Conservation (phyloP, 2,329 filamentous ascomycete species). For the Colletotrichum agaves region DNA sequence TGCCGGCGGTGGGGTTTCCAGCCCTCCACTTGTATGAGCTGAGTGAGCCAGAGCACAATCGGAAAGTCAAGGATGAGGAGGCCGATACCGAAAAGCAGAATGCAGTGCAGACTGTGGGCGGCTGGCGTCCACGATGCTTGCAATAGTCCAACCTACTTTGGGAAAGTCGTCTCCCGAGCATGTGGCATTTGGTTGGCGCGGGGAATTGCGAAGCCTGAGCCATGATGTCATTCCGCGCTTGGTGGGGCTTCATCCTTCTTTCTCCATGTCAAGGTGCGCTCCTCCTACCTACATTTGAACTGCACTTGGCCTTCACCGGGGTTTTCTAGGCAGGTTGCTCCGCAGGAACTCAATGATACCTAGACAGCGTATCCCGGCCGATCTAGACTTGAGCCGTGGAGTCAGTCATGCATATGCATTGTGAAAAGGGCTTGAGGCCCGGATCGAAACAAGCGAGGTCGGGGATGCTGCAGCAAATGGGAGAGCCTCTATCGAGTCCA, state of each 20-base stretch:
- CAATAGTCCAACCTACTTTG: slow-evolving; percentile 1
- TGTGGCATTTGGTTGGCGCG: slow-evolving; percentile 29
- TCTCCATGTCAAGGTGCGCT: background rate
- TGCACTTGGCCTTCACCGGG: slow-evolving; percentile 12
- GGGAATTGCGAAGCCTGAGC: background rate
- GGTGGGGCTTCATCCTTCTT: slow-evolving; percentile 8
- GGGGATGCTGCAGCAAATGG: slow-evolving; percentile 12
- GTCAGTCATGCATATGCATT: slow-evolving; percentile 34
- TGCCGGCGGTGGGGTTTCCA: slow-evolving; percentile 5
- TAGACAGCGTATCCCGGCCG: slow-evolving; percentile 3
- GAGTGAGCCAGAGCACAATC: background rate
- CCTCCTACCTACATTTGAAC: background rate
- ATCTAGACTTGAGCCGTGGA: slow-evolving; percentile 29
- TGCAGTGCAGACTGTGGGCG: background rate
- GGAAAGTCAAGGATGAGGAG: background rate
- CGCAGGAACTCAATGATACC: background rate
- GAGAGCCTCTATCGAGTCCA: slow-evolving; percentile 18
- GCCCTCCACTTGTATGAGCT: slow-evolving; percentile 1
- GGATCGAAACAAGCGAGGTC: slow-evolving; percentile 30
- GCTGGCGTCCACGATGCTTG: slow-evolving; percentile 27
- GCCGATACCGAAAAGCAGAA: background rate
- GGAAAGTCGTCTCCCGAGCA: background rate
- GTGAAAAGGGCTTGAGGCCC: slow-evolving; percentile 31
- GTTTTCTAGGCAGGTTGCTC: slow-evolving; percentile 6
- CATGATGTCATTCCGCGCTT: slow-evolving; percentile 31